These are phyloP conservation scores for Astrothelium subdiscretum DNA, from an alignment of 495 filamentous ascomycete genomes.

Conservation along the genomic window DNA sequence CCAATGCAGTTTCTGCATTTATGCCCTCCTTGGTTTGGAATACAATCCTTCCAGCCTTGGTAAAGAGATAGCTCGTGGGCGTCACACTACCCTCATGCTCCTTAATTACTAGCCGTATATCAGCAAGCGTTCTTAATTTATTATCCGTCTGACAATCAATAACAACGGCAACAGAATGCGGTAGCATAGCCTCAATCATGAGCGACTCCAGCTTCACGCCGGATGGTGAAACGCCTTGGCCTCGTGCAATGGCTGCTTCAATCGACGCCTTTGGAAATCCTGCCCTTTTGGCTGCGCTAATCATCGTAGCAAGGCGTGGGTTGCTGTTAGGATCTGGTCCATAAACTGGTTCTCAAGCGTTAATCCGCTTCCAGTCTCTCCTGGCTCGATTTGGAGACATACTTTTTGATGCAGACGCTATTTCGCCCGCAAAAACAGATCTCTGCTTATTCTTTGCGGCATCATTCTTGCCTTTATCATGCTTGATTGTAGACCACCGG, in stretches of 20 bases:
- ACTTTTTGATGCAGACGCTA: slow-evolving; percentile 48
- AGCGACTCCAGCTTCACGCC: slow-evolving; percentile 64
- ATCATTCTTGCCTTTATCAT: slow-evolving; percentile 82
- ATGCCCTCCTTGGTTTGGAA: slow-evolving; percentile 52
- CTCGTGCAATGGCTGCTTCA: slow-evolving; percentile 71
- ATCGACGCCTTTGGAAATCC: slow-evolving; percentile 75
- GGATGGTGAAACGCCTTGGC: slow-evolving; percentile 64
- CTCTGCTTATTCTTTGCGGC: slow-evolving; percentile 40
- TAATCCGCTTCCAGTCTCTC: slow-evolving; percentile 5
- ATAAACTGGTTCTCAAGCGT: slow-evolving; percentile 31
- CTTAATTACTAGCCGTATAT: slow-evolving; percentile 58
- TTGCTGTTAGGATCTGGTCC: slow-evolving; percentile 65
- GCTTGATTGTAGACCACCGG: slow-evolving; percentile 89
- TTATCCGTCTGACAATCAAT: slow-evolving; percentile 78
- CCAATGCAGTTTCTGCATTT: slow-evolving; percentile 63
- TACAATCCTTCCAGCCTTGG: slow-evolving; percentile 58
- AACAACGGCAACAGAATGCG: slow-evolving; percentile 64
- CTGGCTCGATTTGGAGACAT: slow-evolving; percentile 8
- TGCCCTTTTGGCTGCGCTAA: slow-evolving; percentile 75
- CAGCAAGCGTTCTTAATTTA: slow-evolving; percentile 57
- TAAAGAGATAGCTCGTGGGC: slow-evolving; percentile 73
- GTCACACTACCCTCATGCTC: slow-evolving; percentile 53
- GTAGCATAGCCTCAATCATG: slow-evolving; percentile 73
- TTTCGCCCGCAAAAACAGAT: slow-evolving; percentile 34
- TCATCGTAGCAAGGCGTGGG: slow-evolving; percentile 54